Evolutionary conservation across 2,329 filamentous ascomycete genomes (phyloP).

Genomic region (Fusarium euwallaceae): DNA sequence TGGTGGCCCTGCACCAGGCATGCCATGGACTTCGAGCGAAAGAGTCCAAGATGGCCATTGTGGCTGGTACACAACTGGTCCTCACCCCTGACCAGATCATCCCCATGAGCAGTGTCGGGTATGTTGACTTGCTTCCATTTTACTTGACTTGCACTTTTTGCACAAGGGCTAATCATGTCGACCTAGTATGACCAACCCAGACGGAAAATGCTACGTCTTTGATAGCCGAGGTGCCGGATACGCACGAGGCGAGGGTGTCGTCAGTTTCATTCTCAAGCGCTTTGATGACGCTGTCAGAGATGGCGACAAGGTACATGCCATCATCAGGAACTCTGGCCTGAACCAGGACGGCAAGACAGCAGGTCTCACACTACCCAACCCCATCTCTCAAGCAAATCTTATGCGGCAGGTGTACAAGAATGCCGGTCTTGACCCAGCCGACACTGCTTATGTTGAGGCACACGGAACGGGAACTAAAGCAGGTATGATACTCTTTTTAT

Average conservation of each 20-base stretch:
- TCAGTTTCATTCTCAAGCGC: conserved; percentile 55
- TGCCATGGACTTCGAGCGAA: conserved; percentile 55
- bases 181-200: conserved; percentile 20
- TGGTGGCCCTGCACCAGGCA: conserved; percentile 47
- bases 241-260: conserved; percentile 58
- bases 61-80: conserved; percentile 39
- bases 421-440: conserved; percentile 37
- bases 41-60: conserved; percentile 61
- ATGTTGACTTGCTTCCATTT: background rate
- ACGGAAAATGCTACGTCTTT: conserved; percentile 33
- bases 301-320: conserved; percentile 50
- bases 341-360: conserved; percentile 26
- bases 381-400: conserved; percentile 47
- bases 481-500: background rate
- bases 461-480: conserved; percentile 40
- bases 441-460: conserved; percentile 43
- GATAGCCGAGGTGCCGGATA: conserved; percentile 55
- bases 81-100: conserved; percentile 31
- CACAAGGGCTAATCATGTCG: background rate
- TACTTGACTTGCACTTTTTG: background rate
- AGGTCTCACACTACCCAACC: conserved; percentile 57
- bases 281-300: conserved; percentile 58
- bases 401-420: conserved; percentile 49
- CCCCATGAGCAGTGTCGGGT: conserved; percentile 27
- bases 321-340: conserved; percentile 51